Base-by-base conservation (phyloP, 352 stramenopile genomes). In the Elongisporangium prolatum region DNA sequence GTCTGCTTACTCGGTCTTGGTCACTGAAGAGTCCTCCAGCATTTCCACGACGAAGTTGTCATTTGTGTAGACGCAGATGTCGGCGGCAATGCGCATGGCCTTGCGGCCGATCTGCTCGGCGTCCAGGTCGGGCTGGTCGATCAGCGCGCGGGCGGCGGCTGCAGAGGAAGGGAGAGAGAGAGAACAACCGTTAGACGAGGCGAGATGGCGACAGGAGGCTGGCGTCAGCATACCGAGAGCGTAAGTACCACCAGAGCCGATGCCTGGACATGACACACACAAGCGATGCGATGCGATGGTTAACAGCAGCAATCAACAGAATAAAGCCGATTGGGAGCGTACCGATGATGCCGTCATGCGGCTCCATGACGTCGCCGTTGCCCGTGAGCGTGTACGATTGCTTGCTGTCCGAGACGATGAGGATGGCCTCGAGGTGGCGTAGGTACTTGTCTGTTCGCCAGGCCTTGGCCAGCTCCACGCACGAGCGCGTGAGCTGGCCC, bases 381-480 rank as follows among this genome's bases (percentile, higher is more conserved):
- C 97, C 97, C 34, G 96, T 99, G 55, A 99, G 78, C 74, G 98
- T 98, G 75, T 98, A 98, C 47, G 89, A 98, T 54, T 97, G 85
- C 54, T 97, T 97, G 59, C 78, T 84, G 83, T 99, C 97, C 22
- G 95, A 95, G 2, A 99, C 97, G 48, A 99, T 94, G 49, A 97
- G 65, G 28, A 92, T 91, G 17, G 88, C 84, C 65, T 99, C 97
- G 21, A 99, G 80, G 57, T 88, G 80, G 63, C 97, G 84, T 57
- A 99, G 74, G 71, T 99, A 99, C 77, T 99, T 99, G 76, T 99
- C 96, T 60, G 97, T 99, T 64, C 97, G 84, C 97, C 97, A 99
- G 38, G 87, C 95, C 75, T 99, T 99, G 50, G 97, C 97, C n/a
- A 99, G 77, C 69, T 99, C 97, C 20, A 99, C 97, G 74, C 96